phyloP scores from a whole-genome alignment of 1,139 yeast genomes.

The Kodamaea anthophila region DNA sequence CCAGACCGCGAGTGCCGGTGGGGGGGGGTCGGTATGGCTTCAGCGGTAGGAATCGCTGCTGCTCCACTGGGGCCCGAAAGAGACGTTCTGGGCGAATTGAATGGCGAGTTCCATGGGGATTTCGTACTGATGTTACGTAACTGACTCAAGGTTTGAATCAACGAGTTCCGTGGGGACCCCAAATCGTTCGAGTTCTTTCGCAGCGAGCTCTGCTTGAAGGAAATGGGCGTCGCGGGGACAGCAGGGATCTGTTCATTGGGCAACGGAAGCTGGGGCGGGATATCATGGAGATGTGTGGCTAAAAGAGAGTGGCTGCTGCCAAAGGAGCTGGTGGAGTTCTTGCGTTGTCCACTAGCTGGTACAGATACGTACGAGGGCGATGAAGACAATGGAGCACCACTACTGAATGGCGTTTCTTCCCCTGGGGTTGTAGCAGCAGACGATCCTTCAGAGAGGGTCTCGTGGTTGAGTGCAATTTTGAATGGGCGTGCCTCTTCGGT shows the following conservation, averaged over 20 bases:
- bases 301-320: conserved; percentile 25
- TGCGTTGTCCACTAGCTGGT: conserved; percentile 10
- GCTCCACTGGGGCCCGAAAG: conserved; percentile 23
- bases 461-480: conserved; percentile 1
- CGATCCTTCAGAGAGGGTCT: conserved; percentile 1
- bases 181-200: conserved; percentile 33
- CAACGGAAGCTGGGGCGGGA: conserved; percentile 52
- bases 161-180: conserved; percentile 39
- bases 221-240: conserved; percentile 31
- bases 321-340: conserved; percentile 26
- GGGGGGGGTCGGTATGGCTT: background rate
- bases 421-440: conserved; percentile 3
- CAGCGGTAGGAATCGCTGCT: background rate
- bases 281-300: conserved; percentile 31
- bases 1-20: too few relatives aligned
- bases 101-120: conserved; percentile 40
- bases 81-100: conserved; percentile 46
- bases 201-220: conserved; percentile 28
- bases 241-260: conserved; percentile 50
- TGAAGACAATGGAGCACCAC: background rate
- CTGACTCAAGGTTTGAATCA: conserved; percentile 38
- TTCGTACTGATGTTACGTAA: conserved; percentile 34
- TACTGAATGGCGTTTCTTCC: conserved; percentile 2
- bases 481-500: conserved; percentile 4
- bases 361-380: conserved; percentile 1